A percentile compares a stretch with the other conserved stretches of the same genome.
These are phyloP conservation scores for Populus tremula DNA, from an alignment of 345 rosid species.

Conservation along the genomic window DNA sequence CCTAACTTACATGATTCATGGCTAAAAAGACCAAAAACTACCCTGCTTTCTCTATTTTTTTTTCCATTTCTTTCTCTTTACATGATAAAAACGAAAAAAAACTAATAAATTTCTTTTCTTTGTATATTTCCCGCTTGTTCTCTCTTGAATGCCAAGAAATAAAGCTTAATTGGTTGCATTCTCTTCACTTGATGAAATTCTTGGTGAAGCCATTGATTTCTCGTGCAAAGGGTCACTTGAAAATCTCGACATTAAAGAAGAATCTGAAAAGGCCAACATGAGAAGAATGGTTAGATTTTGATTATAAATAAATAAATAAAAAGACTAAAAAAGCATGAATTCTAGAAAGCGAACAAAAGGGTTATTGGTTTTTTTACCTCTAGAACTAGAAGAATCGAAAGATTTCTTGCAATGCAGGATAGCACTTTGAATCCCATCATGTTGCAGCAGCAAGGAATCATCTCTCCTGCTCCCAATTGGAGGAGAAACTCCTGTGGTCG, in stretches of 20 bases:
- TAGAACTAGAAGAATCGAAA: conserved; percentile 22
- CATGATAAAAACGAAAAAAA: background rate
- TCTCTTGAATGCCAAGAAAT: background rate
- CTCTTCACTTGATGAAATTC: conserved; percentile 11
- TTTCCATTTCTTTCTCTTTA: background rate
- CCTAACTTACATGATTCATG: background rate
- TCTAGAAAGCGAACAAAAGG: background rate
- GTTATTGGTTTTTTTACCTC: background rate
- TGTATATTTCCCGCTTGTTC: conserved; percentile 10
- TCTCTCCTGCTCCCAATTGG: conserved; percentile 12
- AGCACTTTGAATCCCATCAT: conserved; percentile 34
- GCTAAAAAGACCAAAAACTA: background rate
- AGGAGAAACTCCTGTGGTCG: background rate
- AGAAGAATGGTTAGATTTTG: background rate
- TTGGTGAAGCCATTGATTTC: conserved; percentile 9
- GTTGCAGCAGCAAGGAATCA: conserved; percentile 23
- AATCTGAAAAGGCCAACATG: conserved; percentile 9
- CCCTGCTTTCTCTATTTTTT: background rate
- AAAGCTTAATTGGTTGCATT: background rate
- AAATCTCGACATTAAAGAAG: conserved; percentile 17
- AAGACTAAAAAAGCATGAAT: background rate
- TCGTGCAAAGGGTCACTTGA: conserved; percentile 11
- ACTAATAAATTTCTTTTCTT: background rate
- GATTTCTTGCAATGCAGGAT: conserved; percentile 36
- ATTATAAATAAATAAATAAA: background rate